A percentile compares a stretch with the other conserved stretches of the same genome.
phyloP scores from a whole-genome alignment of 768 basidiomycete species.

The Tubosaeta sp. region DNA sequence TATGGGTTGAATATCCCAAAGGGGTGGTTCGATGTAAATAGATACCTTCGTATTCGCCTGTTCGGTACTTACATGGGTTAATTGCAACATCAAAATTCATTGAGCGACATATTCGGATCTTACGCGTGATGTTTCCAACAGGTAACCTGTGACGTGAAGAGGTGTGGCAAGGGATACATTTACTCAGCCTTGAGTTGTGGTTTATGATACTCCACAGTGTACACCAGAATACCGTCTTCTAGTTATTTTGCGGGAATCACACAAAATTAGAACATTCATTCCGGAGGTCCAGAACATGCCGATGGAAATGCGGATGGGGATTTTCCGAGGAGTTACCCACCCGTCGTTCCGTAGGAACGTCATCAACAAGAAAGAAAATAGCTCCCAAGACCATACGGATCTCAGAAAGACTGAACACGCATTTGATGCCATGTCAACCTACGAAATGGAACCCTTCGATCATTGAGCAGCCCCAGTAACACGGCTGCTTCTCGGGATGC shows the following conservation, averaged over 20 bases:
- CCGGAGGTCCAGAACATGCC: not conserved
- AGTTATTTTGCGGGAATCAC: not conserved
- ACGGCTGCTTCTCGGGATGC: not conserved
- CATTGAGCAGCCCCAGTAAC: no score
- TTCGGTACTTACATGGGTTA: no score
- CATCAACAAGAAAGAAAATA: no score
- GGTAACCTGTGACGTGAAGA: no score
- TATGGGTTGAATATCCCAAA: constrained; percentile 6
- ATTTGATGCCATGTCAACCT: no score
- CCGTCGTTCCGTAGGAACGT: not conserved
- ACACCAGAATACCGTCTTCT: not conserved
- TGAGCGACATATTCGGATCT: no score
- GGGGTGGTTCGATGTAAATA: not conserved
- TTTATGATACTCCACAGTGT: no score
- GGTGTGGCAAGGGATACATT: not conserved
- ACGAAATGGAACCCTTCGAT: no score
- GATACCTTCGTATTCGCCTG: not conserved
- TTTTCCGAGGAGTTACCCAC: not conserved
- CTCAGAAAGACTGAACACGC: not conserved
- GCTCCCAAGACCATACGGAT: no score
- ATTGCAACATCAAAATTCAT: no score
- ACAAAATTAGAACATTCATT: not conserved
- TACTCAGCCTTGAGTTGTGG: no score
- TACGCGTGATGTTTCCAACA: no score
- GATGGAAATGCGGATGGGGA: not conserved